Evolutionary conservation across 768 basidiomycete genomes (phyloP), one percentile per base, ranked within the genome.

Genomic region (Phaffia australis): DNA sequence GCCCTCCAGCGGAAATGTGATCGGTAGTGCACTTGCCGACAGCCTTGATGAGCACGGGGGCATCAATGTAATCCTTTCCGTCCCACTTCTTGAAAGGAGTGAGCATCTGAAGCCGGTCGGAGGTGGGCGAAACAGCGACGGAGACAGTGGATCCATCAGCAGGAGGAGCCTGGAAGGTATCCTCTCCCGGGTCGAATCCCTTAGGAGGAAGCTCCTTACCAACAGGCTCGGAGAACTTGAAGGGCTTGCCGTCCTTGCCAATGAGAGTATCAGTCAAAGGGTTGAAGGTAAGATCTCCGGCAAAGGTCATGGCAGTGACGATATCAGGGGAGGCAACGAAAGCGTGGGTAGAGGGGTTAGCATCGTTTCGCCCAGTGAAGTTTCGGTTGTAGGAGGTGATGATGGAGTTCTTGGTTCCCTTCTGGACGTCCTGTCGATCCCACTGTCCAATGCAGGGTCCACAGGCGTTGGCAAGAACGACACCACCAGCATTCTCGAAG

Each of bases 371-470:
- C 66, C 94, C 95, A 71, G 95, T 98, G 81, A 99, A 99, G 86
- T 99, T 99, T 77, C 95, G 93, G 85, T 99, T 99, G 84, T 99
- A 99, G 23, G 93, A 97, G 61, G 94, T 94, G 79, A 99, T 89
- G 81, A 98, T 99, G 55, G 95, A 94, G 84, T 98, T 99, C 72
- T 83, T 80, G 73, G 88, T 89, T 74, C 94, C 95, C 84, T 90
- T 98, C 83, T 89, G 86, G 59, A 98, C 89, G 72, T 99, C 95
- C 74, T 85, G 80, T 75, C 95, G 83, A 79, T 98, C 94, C 95
- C 95, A 99, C 78, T 98, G 94, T 73, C 95, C 95, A 70, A 98
- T 98, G 78, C 95, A 98, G 74, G 95, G 95, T 57, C 95, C 95
- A 76, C 95, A 99, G 63, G 95, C 95, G 75, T 98, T 99, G 71